A percentile compares a stretch with the other conserved stretches of the same genome.
Evolutionary conservation across 2,329 filamentous ascomycete species (phyloP).

Genomic region (Microdochium paspali): DNA sequence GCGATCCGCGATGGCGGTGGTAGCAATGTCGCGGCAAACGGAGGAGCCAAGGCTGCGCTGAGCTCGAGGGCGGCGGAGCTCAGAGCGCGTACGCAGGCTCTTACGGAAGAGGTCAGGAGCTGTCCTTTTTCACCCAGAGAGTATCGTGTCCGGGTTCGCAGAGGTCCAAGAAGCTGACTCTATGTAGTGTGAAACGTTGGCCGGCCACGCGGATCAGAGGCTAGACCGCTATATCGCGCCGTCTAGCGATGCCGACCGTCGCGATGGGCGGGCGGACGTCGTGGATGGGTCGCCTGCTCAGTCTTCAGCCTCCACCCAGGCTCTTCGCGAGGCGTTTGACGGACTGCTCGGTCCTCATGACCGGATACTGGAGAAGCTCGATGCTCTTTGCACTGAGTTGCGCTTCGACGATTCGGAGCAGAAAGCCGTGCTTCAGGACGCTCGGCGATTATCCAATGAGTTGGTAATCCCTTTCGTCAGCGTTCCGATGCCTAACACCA

Average conservation of each 20-base stretch:
- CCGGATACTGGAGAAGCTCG: conserved; percentile 12
- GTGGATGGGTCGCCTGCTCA: conserved; percentile 5
- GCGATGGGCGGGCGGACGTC: not conserved
- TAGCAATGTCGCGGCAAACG: not conserved
- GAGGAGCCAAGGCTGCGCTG: not conserved
- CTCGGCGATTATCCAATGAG: conserved; percentile 16
- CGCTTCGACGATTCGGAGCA: conserved; percentile 5
- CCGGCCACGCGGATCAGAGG: not conserved
- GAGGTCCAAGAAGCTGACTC: not conserved
- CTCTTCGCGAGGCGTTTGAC: not conserved
- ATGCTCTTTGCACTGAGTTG: conserved; percentile 12
- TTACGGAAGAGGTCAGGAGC: not conserved
- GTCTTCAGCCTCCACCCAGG: not conserved
- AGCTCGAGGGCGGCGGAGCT: not conserved
- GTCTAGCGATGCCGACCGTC: not conserved
- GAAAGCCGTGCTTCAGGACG: conserved; percentile 9
- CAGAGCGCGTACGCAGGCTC: not conserved
- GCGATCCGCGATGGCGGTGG: not conserved
- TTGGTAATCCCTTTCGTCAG: conserved; percentile 7
- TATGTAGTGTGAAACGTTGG: not conserved
- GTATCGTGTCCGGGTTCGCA: not conserved
- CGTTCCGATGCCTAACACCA: no score
- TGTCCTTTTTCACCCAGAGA: not conserved
- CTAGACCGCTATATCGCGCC: not conserved
- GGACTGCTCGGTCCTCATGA: conserved; percentile 7